Evolutionary conservation across 495 filamentous ascomycete species (phyloP), one percentile per base, ranked within the genome.

Genomic region (Mytilinidion resinicola): DNA sequence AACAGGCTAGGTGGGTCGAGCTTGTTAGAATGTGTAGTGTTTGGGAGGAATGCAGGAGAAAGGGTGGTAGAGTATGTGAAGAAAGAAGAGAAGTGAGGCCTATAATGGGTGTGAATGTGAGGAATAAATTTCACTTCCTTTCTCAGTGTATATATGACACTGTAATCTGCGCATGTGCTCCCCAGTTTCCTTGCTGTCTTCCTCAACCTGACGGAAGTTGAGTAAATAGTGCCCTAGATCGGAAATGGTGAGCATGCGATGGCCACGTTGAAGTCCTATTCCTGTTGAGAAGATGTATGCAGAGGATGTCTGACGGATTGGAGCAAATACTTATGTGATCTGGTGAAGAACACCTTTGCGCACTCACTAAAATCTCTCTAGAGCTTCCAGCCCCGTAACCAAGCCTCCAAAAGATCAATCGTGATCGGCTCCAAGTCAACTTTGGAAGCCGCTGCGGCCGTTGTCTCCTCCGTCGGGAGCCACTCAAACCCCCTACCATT

Each of bases 1-100:
- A 82, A 82, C 59, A 68, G 79, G 37, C 62, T 82, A 0, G 80
- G 80, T 15, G 78, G 80, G 3, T 76, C 72, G 20, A 76, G 73
- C 11, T 60, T 82, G 49, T 65, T 82, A 10, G 79, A 82, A 57
- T 81, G 82, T 73, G 80, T 79, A 3, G 78, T 85, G 0, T 85
- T 83, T 72, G 82, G 81, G 1, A 67, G 78, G 49, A 78, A 78
- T 49, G 79, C 81, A 0, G 82, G 80, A 0, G 64, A 72, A 35
- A 63, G 76, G 51, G 79, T 77, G 41, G 41, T 14, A n/a, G 41
- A 43, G 41, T 43, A 19, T 14, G 4, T 43, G 3, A 19, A 43
- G 41, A 43, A 43, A 2, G 41, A n/a, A 19, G 17, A 9, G 8
- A 43, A 43, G 41, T 43, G 8, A 43, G 41, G 41, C 4, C 4